A percentile compares a stretch with the other conserved stretches of the same genome.
Conservation (phyloP, 441 rosid species). For the Dalechampia spathulata region DNA sequence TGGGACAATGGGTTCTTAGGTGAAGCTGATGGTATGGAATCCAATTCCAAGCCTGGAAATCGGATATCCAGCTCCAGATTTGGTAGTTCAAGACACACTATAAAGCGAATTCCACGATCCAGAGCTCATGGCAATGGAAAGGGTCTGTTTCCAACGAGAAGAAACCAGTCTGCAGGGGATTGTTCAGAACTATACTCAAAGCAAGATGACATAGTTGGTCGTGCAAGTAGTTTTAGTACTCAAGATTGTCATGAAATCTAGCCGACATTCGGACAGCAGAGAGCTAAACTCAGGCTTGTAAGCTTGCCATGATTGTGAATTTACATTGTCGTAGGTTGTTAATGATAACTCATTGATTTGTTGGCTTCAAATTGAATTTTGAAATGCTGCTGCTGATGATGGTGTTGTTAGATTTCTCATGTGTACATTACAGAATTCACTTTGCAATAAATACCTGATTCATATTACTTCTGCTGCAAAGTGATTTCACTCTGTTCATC, state of each 20-base stretch:
- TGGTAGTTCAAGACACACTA: constrained; percentile 26
- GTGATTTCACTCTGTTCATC: not conserved
- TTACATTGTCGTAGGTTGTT: constrained; percentile 20
- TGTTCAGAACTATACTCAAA: constrained; percentile 24
- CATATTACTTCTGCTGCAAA: constrained; percentile 5
- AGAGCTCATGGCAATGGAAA: constrained; percentile 13
- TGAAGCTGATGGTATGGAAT: constrained; percentile 15
- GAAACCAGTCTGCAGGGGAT: constrained; percentile 30
- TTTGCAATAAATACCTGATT: constrained; percentile 16
- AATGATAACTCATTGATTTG: constrained; percentile 18
- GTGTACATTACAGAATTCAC: constrained; percentile 14
- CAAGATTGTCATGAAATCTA: constrained; percentile 14
- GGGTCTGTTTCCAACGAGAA: constrained; percentile 13
- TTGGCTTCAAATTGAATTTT: constrained; percentile 13
- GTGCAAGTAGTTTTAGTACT: constrained; percentile 20
- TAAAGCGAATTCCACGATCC: constrained; percentile 21
- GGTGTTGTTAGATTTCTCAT: no score
- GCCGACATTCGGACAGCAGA: constrained; percentile 12
- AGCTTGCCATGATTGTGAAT: constrained; percentile 24
- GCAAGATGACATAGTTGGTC: constrained; percentile 15
- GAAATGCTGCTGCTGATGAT: constrained; percentile 18
- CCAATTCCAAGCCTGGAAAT: constrained; percentile 19
- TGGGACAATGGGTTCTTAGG: constrained; percentile 27
- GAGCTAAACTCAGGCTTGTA: constrained; percentile 18
- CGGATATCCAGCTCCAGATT: constrained; percentile 34